Evolutionary conservation across 2,329 filamentous ascomycete species (phyloP), one percentile per base, ranked within the genome.

Genomic region (Scytalidium sp.): DNA sequence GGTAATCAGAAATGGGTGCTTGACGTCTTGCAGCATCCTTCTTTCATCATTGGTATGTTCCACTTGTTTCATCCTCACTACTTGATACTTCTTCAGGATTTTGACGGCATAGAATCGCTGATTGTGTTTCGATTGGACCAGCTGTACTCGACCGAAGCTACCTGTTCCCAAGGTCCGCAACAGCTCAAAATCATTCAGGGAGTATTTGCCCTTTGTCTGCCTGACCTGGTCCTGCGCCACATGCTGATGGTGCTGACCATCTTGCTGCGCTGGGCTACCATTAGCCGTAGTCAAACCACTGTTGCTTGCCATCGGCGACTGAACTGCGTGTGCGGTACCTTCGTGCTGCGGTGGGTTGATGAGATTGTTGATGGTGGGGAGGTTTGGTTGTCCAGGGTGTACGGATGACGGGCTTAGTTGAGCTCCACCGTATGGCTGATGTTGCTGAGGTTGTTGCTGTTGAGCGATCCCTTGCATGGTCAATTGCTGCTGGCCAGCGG

Each of bases 21-120:
- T 96, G 68, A 97, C 94, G 68, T 96, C 88, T 67, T 90, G 89
- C 63, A 99, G 75, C 94, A 99, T 99, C 62, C 83, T 84, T 59
- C 94, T 82, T 75, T 99, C 94, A 71, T 99, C 94, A 66, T 99
- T 99, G 59, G 94, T 99, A 74, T 99, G 94, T 72, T 99, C 94
- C 53, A 99, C 91, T 72, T 99, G 94, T 81, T 99, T 99, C 94
- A 99, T 97, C 77, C 96, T 96, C 70, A 99, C 91, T 48, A 99
- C 93, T 73, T 99, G 94, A 44, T 86, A 86, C 80, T 99, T 99
- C 71, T 99, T 99, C 71, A 99, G 75, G 58, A 99, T 94, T 75
- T 99, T 99, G 72, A 99, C 87, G 42, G 94, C 94, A 73, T 99
- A 99, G 77, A 92, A 99, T 54, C 94, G 86, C 72, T 96, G 89